A percentile compares a stretch with the other conserved stretches of the same genome.
These are phyloP conservation scores for Cutaneotrichosporon sp. DNA, from an alignment of 1,284 basidiomycete species.

Conservation along the genomic window DNA sequence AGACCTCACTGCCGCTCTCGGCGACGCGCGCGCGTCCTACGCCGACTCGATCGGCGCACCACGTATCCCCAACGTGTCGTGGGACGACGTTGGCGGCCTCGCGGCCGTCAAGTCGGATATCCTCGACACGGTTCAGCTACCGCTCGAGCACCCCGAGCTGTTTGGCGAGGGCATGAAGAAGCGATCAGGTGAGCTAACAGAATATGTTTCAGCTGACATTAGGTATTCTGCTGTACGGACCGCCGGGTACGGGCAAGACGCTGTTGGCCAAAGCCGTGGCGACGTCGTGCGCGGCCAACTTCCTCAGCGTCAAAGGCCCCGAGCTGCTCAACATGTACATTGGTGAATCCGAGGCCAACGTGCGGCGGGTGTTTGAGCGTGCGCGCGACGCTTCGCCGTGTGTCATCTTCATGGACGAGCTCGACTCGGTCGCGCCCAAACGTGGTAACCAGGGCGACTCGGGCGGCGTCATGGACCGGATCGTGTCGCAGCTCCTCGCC, in stretches of 20 bases:
- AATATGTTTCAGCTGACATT: background rate
- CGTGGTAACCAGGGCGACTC: constrained; percentile 91
- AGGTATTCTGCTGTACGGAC: constrained; percentile 75
- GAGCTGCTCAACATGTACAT: constrained; percentile 98
- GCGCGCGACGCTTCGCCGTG: constrained; percentile 86
- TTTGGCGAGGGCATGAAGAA: constrained; percentile 93
- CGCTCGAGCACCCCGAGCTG: constrained; percentile 87
- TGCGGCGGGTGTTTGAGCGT: constrained; percentile 83
- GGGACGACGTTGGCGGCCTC: constrained; percentile 97
- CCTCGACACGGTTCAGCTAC: constrained; percentile 93
- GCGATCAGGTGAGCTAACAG: constrained; percentile 66
- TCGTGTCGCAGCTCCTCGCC: constrained; percentile 91
- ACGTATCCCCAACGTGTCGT: constrained; percentile 90
- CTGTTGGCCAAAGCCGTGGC: constrained; percentile 71
- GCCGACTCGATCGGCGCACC: constrained; percentile 93
- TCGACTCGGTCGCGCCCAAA: constrained; percentile 94
- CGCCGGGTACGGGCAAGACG: constrained; percentile 92
- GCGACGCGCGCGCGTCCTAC: constrained; percentile 71
- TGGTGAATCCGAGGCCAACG: constrained; percentile 95
- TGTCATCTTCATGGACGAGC: constrained; percentile 96
- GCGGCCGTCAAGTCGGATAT: constrained; percentile 87
- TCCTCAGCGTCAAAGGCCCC: constrained; percentile 94
- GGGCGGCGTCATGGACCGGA: constrained; percentile 95
- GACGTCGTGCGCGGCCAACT: constrained; percentile 85
- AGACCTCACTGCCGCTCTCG: constrained; percentile 71